phyloP scores from a whole-genome alignment of 495 filamentous ascomycete genomes.

The Aspergillus kassunensis region DNA sequence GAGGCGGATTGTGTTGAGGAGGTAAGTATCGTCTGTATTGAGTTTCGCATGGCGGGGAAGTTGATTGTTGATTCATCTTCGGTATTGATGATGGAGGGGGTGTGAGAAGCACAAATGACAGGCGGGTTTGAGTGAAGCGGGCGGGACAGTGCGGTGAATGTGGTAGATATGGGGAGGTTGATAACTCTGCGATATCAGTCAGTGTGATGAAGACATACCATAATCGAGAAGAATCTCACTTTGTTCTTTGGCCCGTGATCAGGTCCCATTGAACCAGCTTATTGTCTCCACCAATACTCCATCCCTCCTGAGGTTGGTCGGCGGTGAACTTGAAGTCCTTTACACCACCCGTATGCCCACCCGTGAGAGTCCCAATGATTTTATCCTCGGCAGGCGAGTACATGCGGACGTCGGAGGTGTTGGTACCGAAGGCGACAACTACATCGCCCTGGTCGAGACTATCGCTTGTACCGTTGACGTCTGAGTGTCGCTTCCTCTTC shows the following conservation, averaged over 20 bases:
- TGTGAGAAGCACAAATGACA: conserved; percentile 55
- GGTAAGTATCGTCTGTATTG: conserved; percentile 47
- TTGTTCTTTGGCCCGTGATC: conserved; percentile 40
- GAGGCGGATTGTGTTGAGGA: conserved; percentile 34
- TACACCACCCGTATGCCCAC: conserved; percentile 51
- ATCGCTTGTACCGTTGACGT: conserved; percentile 38
- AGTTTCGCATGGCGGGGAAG: conserved; percentile 52
- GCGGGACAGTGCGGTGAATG: conserved; percentile 37
- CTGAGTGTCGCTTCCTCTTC: conserved; percentile 52
- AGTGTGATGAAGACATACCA: not conserved
- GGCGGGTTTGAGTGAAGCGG: conserved; percentile 39
- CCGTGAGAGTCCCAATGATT: conserved; percentile 46
- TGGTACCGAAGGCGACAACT: conserved; percentile 54
- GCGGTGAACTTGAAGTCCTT: conserved; percentile 56
- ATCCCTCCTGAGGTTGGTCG: conserved; percentile 41
- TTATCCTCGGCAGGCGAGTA: conserved; percentile 51
- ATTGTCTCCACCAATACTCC: conserved; percentile 59
- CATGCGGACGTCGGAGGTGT: conserved; percentile 49
- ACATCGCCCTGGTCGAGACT: conserved; percentile 39
- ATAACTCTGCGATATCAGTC: conserved; percentile 37
- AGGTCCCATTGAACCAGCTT: conserved; percentile 61
- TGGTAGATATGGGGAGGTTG: conserved; percentile 42
- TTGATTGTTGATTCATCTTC: conserved; percentile 37
- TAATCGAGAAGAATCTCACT: conserved; percentile 30
- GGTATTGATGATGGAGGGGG: conserved; percentile 47